These are phyloP conservation scores for Auricularia heimuer DNA, from an alignment of 768 basidiomycete species.

Conservation along the genomic window DNA sequence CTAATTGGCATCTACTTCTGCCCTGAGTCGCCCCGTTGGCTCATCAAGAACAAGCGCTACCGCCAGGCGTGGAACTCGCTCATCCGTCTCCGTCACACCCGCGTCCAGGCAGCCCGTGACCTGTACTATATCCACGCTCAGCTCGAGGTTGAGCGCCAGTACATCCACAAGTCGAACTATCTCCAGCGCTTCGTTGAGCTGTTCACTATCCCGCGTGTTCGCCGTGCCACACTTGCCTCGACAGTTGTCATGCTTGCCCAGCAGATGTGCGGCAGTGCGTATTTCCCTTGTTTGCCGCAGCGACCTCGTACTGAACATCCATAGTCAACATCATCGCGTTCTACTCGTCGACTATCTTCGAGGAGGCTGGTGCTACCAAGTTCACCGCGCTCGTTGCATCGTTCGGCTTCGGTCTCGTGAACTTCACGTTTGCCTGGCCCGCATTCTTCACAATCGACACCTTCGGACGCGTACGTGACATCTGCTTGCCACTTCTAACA, in stretches of 20 bases:
- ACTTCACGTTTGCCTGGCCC: conserved; percentile 57
- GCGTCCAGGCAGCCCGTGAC: conserved; percentile 32
- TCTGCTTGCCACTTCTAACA: conserved; percentile 26
- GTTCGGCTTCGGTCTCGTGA: conserved; percentile 57
- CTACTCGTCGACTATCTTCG: conserved; percentile 31
- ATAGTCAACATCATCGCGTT: conserved; percentile 28
- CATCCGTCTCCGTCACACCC: conserved; percentile 22
- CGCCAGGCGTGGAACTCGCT: conserved; percentile 26
- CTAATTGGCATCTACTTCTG: conserved; percentile 42
- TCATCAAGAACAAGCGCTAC: conserved; percentile 29
- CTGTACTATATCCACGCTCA: conserved; percentile 29
- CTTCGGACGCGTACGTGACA: conserved; percentile 15
- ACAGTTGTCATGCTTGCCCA: conserved; percentile 27
- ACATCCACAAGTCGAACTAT: conserved; percentile 21
- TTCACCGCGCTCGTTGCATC: conserved; percentile 34
- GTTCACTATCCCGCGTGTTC: conserved; percentile 28
- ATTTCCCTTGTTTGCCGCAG: conserved; percentile 1
- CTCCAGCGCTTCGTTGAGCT: conserved; percentile 25
- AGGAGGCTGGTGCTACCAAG: conserved; percentile 21
- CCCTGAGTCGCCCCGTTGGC: conserved; percentile 43
- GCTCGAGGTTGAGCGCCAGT: conserved; percentile 22
- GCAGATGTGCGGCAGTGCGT: conserved; percentile 21
- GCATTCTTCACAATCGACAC: conserved; percentile 38
- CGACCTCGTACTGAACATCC: not conserved
- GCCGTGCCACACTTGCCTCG: conserved; percentile 27